A percentile compares a stretch with the other conserved stretches of the same genome.
Conservation (phyloP, 345 rosid species). For the Lepidium africanum region DNA sequence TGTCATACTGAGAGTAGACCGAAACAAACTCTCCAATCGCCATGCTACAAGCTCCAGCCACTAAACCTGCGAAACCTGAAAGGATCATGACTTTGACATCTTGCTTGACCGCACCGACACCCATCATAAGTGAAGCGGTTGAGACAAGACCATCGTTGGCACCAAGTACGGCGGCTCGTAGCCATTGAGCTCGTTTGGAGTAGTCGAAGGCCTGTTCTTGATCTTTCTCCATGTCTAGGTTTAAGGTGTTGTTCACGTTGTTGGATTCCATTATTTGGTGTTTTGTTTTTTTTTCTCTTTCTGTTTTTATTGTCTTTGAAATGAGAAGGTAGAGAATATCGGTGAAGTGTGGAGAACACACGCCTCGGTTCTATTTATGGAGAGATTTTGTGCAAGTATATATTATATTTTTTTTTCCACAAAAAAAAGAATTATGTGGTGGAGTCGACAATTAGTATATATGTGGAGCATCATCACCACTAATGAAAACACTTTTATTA, state of each 20-base stretch:
- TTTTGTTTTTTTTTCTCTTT: background rate
- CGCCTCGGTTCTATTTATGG: slow-evolving; percentile 48
- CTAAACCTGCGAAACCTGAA: slow-evolving; percentile 80
- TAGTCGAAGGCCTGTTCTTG: slow-evolving; percentile 41
- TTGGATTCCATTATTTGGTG: slow-evolving; percentile 21
- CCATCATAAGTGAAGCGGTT: slow-evolving; percentile 87
- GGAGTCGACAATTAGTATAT: slow-evolving; percentile 22
- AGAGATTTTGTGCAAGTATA: background rate
- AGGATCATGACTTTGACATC: slow-evolving; percentile 77
- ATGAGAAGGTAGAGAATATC: slow-evolving; percentile 3
- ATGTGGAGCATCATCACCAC: slow-evolving; percentile 37
- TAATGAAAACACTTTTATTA: slow-evolving; percentile 7
- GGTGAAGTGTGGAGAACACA: slow-evolving; percentile 62
- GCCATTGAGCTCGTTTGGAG: slow-evolving; percentile 86
- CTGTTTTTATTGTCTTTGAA: background rate
- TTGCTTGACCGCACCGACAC: slow-evolving; percentile 74
- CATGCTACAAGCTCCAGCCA: slow-evolving; percentile 96
- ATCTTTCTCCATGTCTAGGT: slow-evolving; percentile 33
- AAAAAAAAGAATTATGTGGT: background rate
- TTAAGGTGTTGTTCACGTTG: slow-evolving; percentile 24
- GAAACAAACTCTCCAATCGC: slow-evolving; percentile 94
- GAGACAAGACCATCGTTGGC: slow-evolving; percentile 92
- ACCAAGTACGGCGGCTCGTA: slow-evolving; percentile 84
- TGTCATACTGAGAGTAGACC: slow-evolving; percentile 74
- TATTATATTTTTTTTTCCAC: background rate